Conservation (phyloP, 78 protist species). For the Dictyostelium citrinum region DNA sequence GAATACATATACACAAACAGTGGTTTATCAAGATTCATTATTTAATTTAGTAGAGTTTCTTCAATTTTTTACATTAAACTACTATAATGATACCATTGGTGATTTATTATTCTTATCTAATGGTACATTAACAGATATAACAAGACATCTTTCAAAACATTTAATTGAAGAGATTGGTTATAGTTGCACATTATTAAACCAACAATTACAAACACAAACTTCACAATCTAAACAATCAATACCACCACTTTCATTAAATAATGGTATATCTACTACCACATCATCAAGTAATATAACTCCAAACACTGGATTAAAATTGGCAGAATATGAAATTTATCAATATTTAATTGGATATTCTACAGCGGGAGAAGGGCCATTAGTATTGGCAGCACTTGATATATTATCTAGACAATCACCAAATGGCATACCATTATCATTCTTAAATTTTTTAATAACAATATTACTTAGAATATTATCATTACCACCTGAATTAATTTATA, state of each 20-base stretch:
- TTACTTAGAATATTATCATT: neutral
- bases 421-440: conserved; percentile 49
- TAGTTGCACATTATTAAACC: neutral
- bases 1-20: conserved; percentile 33
- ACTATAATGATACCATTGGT: conserved; percentile 3
- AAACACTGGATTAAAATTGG: neutral
- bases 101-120: conserved; percentile 18
- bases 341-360: conserved; percentile 32
- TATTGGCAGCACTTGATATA: conserved; percentile 35
- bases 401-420: conserved; percentile 25
- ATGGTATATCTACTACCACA: neutral
- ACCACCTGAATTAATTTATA: neutral
- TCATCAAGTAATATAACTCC: neutral
- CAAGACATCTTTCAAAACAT: conserved; percentile 12
- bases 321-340: conserved; percentile 9
- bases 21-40: conserved; percentile 59
- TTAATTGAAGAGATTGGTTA: conserved; percentile 38
- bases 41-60: conserved; percentile 37
- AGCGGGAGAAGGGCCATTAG: conserved; percentile 51
- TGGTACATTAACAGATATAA: conserved; percentile 35
- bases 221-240: neutral
- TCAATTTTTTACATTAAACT: conserved; percentile 7
- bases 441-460: neutral
- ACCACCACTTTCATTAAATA: neutral
- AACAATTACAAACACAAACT: neutral